Conservation (phyloP, 2,329 filamentous ascomycete genomes). For the Diaporthe citrichinensis region DNA sequence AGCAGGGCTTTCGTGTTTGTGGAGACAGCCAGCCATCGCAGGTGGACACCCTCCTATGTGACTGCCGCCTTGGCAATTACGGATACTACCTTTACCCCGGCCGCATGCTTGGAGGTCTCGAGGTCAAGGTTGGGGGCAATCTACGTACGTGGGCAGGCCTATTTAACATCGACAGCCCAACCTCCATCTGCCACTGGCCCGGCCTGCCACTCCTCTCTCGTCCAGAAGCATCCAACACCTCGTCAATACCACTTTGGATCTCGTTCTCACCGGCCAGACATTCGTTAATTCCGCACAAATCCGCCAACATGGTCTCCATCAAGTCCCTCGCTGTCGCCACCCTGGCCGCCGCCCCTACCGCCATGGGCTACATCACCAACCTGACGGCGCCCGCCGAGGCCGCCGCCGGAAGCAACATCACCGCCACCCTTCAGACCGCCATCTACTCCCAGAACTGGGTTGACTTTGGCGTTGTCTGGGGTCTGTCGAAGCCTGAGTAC, state of each 20-base stretch:
- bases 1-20: constrained; percentile 12
- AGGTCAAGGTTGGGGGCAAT: not conserved
- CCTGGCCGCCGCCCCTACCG: constrained; percentile 44
- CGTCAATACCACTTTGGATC: not conserved
- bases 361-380: constrained; percentile 46
- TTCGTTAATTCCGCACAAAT: constrained; percentile 5
- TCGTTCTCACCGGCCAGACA: constrained; percentile 10
- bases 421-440: constrained; percentile 47
- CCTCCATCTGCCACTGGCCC: not conserved
- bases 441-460: constrained; percentile 54
- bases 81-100: constrained; percentile 8
- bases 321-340: constrained; percentile 44
- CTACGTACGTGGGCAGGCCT: not conserved
- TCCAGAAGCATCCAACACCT: constrained; percentile 19
- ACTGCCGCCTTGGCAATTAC: constrained; percentile 30
- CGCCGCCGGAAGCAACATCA: constrained; percentile 46
- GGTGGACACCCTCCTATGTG: constrained; percentile 11
- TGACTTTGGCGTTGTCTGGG: constrained; percentile 52
- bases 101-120: not conserved
- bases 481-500: constrained; percentile 42
- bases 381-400: constrained; percentile 46
- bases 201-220: not conserved
- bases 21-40: not conserved
- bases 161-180: not conserved
- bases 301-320: constrained; percentile 38